These are phyloP conservation scores for Eucalyptus marginata DNA, from an alignment of 345 rosid genomes.

Conservation along the genomic window DNA sequence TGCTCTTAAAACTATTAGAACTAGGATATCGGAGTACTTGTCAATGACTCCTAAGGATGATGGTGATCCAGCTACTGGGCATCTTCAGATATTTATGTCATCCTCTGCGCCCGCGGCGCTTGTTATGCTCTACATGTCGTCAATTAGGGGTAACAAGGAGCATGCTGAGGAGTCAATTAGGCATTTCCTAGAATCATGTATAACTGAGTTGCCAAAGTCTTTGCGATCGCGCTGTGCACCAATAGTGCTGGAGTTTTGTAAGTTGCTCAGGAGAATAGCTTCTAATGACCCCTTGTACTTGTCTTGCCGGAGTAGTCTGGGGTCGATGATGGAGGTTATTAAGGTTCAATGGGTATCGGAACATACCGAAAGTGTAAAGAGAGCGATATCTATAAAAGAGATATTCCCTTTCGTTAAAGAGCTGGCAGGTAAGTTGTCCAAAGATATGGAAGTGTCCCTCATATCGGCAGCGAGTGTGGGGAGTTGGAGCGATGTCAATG, in stretches of 20 bases:
- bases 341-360: constrained; percentile 1
- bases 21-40: constrained; percentile 36
- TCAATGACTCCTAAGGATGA: constrained; percentile 20
- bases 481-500: constrained; percentile 32
- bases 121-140: constrained; percentile 60
- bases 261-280: constrained; percentile 45
- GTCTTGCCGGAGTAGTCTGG: constrained; percentile 59
- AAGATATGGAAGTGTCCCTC: constrained; percentile 19
- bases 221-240: constrained; percentile 44
- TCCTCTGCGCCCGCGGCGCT: constrained; percentile 67
- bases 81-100: constrained; percentile 41
- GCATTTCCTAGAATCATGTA: constrained; percentile 36
- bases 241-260: constrained; percentile 67
- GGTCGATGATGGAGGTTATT: constrained; percentile 42
- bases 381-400: constrained; percentile 22
- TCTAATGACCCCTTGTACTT: constrained; percentile 40
- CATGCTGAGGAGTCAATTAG: constrained; percentile 45
- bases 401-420: constrained; percentile 71
- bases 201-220: constrained; percentile 16
- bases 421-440: constrained; percentile 37
- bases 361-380: constrained; percentile 6
- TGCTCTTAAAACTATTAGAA: constrained; percentile 18
- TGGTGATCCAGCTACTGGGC: constrained; percentile 13
- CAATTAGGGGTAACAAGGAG: constrained; percentile 23
- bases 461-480: constrained; percentile 11